A percentile compares a stretch with the other conserved stretches of the same genome.
Evolutionary conservation across 2,329 filamentous ascomycete species (phyloP).

Genomic region (Fusarium sp.): DNA sequence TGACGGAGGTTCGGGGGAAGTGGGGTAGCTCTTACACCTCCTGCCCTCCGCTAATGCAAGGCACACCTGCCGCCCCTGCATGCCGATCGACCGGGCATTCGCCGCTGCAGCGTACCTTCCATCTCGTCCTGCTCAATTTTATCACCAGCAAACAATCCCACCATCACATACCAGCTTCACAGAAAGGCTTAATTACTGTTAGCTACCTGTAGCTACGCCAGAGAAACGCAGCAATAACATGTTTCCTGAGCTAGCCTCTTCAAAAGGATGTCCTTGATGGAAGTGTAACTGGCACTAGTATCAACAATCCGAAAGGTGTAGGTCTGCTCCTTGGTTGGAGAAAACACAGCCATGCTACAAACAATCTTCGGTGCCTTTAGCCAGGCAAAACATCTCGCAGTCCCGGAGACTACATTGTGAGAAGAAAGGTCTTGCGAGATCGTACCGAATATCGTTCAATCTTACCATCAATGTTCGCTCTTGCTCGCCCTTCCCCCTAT

Average conservation of each 20-base stretch:
- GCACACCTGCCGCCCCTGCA: neutral
- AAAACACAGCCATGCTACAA: neutral
- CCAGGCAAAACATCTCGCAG: neutral
- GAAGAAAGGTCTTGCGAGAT: neutral
- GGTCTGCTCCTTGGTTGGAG: neutral
- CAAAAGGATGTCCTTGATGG: too few relatives aligned
- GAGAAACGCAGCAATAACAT: too few relatives aligned
- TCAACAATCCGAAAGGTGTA: neutral
- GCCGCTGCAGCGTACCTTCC: neutral
- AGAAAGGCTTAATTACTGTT: neutral
- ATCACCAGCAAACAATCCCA: too few relatives aligned
- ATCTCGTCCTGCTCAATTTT: neutral
- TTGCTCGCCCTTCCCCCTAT: neutral
- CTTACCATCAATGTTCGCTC: neutral
- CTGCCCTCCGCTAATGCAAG: slow-evolving; percentile 5
- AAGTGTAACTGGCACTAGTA: neutral
- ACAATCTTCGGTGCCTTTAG: too few relatives aligned
- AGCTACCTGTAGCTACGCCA: too few relatives aligned
- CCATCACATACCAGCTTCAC: too few relatives aligned
- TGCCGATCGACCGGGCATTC: neutral
- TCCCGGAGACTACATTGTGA: neutral
- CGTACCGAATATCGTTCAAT: neutral
- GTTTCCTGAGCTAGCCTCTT: too few relatives aligned
- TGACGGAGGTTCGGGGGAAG: neutral
- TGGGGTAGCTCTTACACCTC: neutral